These are phyloP conservation scores for Cicer yamashitae DNA, from an alignment of 306 rosid species.

Conservation along the genomic window DNA sequence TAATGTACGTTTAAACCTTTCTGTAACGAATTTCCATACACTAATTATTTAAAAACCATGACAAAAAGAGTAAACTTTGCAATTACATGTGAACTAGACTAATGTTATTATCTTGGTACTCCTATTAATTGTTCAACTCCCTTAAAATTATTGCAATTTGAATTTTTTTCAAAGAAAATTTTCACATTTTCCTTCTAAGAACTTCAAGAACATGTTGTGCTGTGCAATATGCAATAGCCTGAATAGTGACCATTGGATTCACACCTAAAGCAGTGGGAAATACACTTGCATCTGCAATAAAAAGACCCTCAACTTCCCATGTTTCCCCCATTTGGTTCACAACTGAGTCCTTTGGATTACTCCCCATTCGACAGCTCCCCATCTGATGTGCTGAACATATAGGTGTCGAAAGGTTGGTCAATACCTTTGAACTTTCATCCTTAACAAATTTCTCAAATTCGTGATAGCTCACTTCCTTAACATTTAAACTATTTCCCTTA, in stretches of 20 bases:
- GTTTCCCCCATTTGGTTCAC: slow-evolving; percentile 80
- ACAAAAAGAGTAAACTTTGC: not conserved
- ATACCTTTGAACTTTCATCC: slow-evolving; percentile 64
- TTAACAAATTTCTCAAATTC: slow-evolving; percentile 75
- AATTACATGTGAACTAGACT: not conserved
- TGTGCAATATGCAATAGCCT: slow-evolving; percentile 82
- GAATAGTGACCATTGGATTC: slow-evolving; percentile 85
- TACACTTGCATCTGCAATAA: slow-evolving; percentile 75
- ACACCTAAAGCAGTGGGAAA: slow-evolving; percentile 89
- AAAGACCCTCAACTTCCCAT: slow-evolving; percentile 81
- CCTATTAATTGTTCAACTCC: not conserved
- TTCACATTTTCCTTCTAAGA: slow-evolving; percentile 57
- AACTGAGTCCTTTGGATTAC: slow-evolving; percentile 55
- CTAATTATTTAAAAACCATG: not conserved
- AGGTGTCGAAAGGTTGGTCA: slow-evolving; percentile 55
- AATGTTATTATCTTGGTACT: not conserved
- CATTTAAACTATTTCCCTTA: slow-evolving; percentile 60
- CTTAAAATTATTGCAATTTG: slow-evolving; percentile 10
- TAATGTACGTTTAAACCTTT: not conserved
- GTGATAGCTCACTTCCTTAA: slow-evolving; percentile 54
- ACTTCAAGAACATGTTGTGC: slow-evolving; percentile 70
- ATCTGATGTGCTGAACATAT: slow-evolving; percentile 84
- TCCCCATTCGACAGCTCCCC: slow-evolving; percentile 90
- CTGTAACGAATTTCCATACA: not conserved
- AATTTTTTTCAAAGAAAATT: not conserved